Evolutionary conservation across 78 protist species (phyloP), one percentile per base, ranked within the genome.

Genomic region (Capsaspora owczarzaki): DNA sequence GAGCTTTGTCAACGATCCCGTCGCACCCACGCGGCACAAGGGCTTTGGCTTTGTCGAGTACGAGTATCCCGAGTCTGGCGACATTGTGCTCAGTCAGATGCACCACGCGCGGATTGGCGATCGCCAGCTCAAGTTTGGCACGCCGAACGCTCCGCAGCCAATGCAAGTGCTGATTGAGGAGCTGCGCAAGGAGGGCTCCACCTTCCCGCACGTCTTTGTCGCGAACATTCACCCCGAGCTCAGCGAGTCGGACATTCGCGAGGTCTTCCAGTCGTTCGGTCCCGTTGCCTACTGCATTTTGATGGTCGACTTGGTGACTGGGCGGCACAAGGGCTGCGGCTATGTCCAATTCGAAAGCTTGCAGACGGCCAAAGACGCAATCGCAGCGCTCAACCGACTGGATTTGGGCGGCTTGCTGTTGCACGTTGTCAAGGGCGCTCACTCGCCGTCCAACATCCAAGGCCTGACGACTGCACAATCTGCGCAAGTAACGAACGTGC

Each of bases 1-100:
- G n/a, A n/a, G n/a, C n/a, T n/a, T n/a, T n/a, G n/a, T n/a, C n/a
- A n/a, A n/a, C n/a, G n/a, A n/a, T n/a, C 66, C 12, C 35, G 14
- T 16, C 10, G 4, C 66, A 2, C 66, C 66, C 66, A 29, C 33
- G 66, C 20, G n/a, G 14, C 66, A 56, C 66, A 56, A 56, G 66
- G 66, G 66, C 66, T 16, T 56, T 10, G 66, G 29, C 66, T 56
- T 56, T 56, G n/a, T 56, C 66, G 66, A 56, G n/a, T 56, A 56
- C n/a, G 29, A 56, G 66, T 12, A n/a, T n/a, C n/a, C n/a, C n/a
- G n/a, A n/a, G n/a, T n/a, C n/a, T n/a, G n/a, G n/a, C n/a, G n/a
- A n/a, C n/a, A n/a, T n/a, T n/a, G n/a, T n/a, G n/a, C n/a, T n/a
- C n/a, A n/a, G n/a, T n/a, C n/a, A n/a, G n/a, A n/a, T n/a, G n/a